Percentiles rank a stretch among this genome's conserved stretches.
Conservation (phyloP, 1,139 yeast species). For the Taphrina deformans region DNA sequence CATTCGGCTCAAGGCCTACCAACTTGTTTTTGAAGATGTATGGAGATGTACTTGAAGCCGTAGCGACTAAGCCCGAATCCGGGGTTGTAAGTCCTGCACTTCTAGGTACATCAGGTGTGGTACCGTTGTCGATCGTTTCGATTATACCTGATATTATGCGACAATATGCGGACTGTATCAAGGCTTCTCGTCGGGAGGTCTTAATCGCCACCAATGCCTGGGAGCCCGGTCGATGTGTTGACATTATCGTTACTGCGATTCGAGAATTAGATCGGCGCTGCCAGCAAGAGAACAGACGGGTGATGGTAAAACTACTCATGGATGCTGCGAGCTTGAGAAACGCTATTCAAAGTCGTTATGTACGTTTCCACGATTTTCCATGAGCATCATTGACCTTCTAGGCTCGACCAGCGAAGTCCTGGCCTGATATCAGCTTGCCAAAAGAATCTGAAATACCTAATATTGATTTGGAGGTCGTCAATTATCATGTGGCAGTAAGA, state of each 20-base stretch:
- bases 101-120: constrained; percentile 22
- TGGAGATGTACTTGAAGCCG: constrained; percentile 14
- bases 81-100: constrained; percentile 17
- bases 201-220: constrained; percentile 20
- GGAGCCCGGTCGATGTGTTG: constrained; percentile 21
- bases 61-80: constrained; percentile 6
- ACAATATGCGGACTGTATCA: constrained; percentile 22
- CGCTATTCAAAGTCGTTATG: constrained; percentile 15
- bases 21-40: constrained; percentile 14
- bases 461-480: constrained; percentile 22
- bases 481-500: constrained; percentile 21
- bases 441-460: neutral
- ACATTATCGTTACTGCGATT: constrained; percentile 11
- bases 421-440: constrained; percentile 22
- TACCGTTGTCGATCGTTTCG: constrained; percentile 19
- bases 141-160: constrained; percentile 24
- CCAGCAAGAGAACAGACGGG: neutral
- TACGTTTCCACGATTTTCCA: neutral
- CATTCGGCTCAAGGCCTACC: neutral
- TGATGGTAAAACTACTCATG: constrained; percentile 9
- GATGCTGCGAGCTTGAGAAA: constrained; percentile 12
- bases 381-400: neutral
- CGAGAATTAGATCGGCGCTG: neutral
- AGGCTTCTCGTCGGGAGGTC: constrained; percentile 7
- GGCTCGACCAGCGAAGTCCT: constrained; percentile 16